Base-by-base conservation (phyloP, 345 rosid genomes). In the Cardamine chenopodiifolia region DNA sequence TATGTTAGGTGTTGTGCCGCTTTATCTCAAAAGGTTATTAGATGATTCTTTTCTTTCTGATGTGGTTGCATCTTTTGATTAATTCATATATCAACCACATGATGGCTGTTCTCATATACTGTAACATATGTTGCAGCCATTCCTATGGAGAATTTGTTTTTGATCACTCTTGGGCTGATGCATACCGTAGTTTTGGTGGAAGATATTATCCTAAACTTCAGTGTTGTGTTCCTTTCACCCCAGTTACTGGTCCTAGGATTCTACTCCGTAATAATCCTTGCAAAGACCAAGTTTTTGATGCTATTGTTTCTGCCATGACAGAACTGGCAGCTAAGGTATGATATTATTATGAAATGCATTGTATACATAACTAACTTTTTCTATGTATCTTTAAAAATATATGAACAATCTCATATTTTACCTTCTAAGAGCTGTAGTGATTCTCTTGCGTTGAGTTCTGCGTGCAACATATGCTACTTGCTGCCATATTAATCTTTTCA, bases 81-180 rank as follows among this genome's bases (percentile, higher is more conserved):
- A 14, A 40, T 7, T 14, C 5, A 7, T 14, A 23, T 25, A 32
- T 7, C 31, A 23, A 12, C 8, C 20, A 57, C 42, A 44, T 67
- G 40, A 56, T 37, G 55, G 40, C 13, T 60, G 45, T 39, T 63
- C 54, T 81, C 15, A 72, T 78, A 26, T 64, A 40, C 45, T 62
- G 61, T 77, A 35, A 58, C 73, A 73, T 83, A 65, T 26, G 39
- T 82, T 67, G 76, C 91, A 93, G 97, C 79, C 97, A 94, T 73
- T 94, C 98, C 7, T 84, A 87, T 48, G 98, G 98, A 8, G 98
- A 94, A 86, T 94, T 88, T 83, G 98, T 91, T 78, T 94, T 94
- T 54, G 97, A 94, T 78, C 87, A 94, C 84, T 80, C 96, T 42
- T 91, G 98, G 98, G 97, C 96, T 18, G 97, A 91, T 73, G 98